phyloP scores from a whole-genome alignment of 495 filamentous ascomycete genomes.

The Aspergillus campestris region DNA sequence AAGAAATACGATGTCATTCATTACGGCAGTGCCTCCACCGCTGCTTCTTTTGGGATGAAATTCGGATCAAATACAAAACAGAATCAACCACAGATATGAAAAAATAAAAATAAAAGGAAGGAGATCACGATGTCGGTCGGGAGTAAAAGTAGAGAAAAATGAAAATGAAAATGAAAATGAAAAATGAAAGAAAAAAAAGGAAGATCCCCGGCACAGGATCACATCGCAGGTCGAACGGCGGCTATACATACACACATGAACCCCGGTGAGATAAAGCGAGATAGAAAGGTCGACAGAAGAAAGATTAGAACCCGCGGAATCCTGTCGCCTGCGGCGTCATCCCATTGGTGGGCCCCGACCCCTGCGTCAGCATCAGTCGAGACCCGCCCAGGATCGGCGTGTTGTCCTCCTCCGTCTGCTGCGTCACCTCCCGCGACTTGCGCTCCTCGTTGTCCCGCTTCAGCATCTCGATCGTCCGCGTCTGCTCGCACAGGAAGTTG shows the following conservation, averaged over 20 bases:
- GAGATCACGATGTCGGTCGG: neutral
- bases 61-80: neutral
- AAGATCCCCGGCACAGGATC: constrained; percentile 8
- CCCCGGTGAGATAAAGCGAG: neutral
- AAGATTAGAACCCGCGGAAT: constrained; percentile 49
- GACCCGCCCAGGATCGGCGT: constrained; percentile 87
- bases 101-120: constrained; percentile 15
- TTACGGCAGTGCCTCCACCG: neutral
- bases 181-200: constrained; percentile 10
- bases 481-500: constrained; percentile 89
- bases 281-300: constrained; percentile 8
- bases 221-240: too few species aligned
- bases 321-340: constrained; percentile 76
- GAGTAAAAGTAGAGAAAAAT: constrained; percentile 9
- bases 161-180: constrained; percentile 7
- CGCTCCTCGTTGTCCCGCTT: constrained; percentile 98
- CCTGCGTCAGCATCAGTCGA: constrained; percentile 97
- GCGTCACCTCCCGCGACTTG: constrained; percentile 76
- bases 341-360: constrained; percentile 72
- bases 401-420: constrained; percentile 84
- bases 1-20: too few species aligned
- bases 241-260: constrained; percentile 33
- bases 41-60: neutral
- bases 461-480: constrained; percentile 69
- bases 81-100: constrained; percentile 23